Percentiles rank a stretch among this genome's conserved stretches.
Conservation (phyloP, 805 yeast genomes). For the Pichia paraexigua region DNA sequence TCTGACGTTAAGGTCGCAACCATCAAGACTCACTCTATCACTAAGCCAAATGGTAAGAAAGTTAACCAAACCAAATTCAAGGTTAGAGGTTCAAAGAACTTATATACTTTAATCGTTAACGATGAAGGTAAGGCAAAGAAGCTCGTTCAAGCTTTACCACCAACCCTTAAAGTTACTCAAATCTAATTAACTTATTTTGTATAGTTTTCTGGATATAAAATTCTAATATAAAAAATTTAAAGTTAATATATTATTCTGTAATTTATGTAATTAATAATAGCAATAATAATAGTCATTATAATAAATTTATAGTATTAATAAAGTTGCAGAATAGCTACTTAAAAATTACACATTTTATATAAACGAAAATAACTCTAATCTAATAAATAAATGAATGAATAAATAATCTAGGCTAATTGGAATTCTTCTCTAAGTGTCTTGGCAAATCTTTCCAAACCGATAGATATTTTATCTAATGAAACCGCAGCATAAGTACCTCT, state of each 20-base stretch:
- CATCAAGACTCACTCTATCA: slow-evolving; percentile 86
- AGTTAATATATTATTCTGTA: neutral
- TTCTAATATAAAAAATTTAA: slow-evolving; percentile 2
- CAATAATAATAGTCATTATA: too few relatives aligned
- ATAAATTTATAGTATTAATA: neutral
- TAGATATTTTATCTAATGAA: slow-evolving; percentile 51
- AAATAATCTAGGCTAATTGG: slow-evolving; percentile 22
- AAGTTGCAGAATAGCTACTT: too few relatives aligned
- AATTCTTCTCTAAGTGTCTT: slow-evolving; percentile 53
- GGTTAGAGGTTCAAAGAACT: slow-evolving; percentile 92
- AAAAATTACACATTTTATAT: neutral
- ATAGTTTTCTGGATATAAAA: slow-evolving; percentile 8
- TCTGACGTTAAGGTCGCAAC: slow-evolving; percentile 89
- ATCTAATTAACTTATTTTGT: slow-evolving; percentile 17
- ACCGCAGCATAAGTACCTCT: slow-evolving; percentile 90
- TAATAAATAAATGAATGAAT: neutral
- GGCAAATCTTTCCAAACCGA: slow-evolving; percentile 64
- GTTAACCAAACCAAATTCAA: slow-evolving; percentile 97
- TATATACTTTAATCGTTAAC: slow-evolving; percentile 91
- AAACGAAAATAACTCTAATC: neutral
- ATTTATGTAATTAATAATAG: too few relatives aligned
- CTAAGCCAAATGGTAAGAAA: slow-evolving; percentile 73
- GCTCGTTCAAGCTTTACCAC: slow-evolving; percentile 95
- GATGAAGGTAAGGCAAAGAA: slow-evolving; percentile 97
- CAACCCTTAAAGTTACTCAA: slow-evolving; percentile 66